These are phyloP conservation scores for Aspergillus heteromorphus DNA, from an alignment of 495 filamentous ascomycete species.

Conservation along the genomic window DNA sequence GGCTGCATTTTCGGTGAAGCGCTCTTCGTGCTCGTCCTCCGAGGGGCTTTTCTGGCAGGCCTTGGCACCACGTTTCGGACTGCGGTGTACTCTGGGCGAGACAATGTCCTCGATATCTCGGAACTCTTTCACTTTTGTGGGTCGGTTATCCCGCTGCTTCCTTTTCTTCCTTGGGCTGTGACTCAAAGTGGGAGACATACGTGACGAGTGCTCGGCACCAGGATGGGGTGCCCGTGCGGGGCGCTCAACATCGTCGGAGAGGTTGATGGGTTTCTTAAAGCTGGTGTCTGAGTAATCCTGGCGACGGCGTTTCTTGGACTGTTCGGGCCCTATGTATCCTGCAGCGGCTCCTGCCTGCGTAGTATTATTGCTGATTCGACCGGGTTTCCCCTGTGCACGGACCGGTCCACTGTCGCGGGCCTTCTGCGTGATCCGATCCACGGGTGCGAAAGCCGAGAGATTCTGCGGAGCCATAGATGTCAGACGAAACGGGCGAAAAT, in stretches of 20 bases:
- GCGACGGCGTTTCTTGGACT: constrained; percentile 31
- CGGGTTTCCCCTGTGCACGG: constrained; percentile 24
- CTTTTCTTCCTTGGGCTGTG: constrained; percentile 13
- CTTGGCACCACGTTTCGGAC: constrained; percentile 1
- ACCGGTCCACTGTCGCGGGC: constrained; percentile 36
- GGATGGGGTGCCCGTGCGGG: constrained; percentile 6
- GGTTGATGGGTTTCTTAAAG: background rate
- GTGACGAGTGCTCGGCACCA: constrained; percentile 9
- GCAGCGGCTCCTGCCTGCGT: constrained; percentile 8
- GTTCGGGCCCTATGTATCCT: constrained; percentile 16
- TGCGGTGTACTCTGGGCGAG: constrained; percentile 2
- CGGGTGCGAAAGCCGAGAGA: constrained; percentile 18
- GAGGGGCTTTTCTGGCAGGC: constrained; percentile 3
- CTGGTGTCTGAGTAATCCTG: constrained; percentile 11
- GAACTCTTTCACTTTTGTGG: constrained; percentile 13
- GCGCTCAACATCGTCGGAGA: constrained; percentile 14
- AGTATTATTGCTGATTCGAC: background rate
- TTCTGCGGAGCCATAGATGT: constrained; percentile 1
- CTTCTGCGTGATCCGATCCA: constrained; percentile 27
- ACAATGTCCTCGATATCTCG: constrained; percentile 19
- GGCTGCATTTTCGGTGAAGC: constrained; percentile 24
- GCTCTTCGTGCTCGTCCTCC: constrained; percentile 14
- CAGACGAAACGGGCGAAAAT: background rate
- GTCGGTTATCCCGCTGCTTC: constrained; percentile 3
- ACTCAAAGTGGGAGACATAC: constrained; percentile 20